phyloP scores from a whole-genome alignment of 495 filamentous ascomycete species.

The Neurospora cerealis region DNA sequence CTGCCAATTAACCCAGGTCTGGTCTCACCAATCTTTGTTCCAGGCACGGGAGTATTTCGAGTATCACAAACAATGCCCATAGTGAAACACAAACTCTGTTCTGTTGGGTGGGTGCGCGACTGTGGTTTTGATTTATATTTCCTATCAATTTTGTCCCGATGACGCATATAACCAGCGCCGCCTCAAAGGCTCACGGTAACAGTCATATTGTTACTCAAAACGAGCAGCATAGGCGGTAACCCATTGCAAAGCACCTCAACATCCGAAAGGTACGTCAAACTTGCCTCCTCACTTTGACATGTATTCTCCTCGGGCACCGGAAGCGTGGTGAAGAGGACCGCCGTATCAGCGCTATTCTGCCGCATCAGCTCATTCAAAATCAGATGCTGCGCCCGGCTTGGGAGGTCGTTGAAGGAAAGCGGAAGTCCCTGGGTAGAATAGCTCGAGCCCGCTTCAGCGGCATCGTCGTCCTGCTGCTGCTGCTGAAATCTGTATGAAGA shows the following conservation, averaged over 20 bases:
- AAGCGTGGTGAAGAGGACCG: constrained; percentile 73
- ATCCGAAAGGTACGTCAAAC: constrained; percentile 62
- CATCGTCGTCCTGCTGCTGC: constrained; percentile 8
- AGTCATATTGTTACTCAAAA: constrained; percentile 87
- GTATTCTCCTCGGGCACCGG: constrained; percentile 71
- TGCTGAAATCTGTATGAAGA: constrained; percentile 13
- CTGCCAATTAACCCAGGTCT: neutral
- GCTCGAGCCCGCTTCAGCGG: constrained; percentile 37
- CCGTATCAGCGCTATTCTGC: constrained; percentile 58
- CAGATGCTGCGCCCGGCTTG: constrained; percentile 71
- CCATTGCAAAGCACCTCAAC: constrained; percentile 64
- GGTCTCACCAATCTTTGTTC: neutral
- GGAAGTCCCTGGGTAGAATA: constrained; percentile 53
- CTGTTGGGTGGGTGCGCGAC: neutral
- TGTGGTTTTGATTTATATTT: neutral
- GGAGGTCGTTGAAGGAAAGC: constrained; percentile 77
- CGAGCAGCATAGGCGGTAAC: constrained; percentile 58
- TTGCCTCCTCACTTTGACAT: constrained; percentile 55
- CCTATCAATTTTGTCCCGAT: neutral
- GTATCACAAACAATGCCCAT: neutral
- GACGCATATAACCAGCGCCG: neutral
- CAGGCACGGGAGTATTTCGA: neutral
- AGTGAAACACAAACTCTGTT: neutral
- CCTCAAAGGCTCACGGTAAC: constrained; percentile 70
- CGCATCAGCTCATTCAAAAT: constrained; percentile 79